Evolutionary conservation across 2,329 filamentous ascomycete genomes (phyloP).

Genomic region (Microthyrium microscopicum): DNA sequence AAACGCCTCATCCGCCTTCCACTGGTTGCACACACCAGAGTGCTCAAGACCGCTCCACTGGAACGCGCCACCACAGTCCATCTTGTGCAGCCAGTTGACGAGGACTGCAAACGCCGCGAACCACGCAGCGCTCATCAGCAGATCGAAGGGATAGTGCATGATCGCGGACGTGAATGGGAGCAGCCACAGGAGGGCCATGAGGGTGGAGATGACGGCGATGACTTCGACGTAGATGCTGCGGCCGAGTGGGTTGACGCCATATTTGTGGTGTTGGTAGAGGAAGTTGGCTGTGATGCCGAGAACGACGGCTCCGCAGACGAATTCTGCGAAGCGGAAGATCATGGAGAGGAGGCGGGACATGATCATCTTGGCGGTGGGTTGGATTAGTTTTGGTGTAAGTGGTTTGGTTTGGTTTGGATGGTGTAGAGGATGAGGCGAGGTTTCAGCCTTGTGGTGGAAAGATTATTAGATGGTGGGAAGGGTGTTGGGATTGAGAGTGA

Average conservation of each 20-base stretch:
- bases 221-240: conserved; percentile 64
- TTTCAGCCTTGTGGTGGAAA: neutral
- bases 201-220: conserved; percentile 49
- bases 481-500: no score
- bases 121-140: conserved; percentile 53
- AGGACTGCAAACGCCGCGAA: conserved; percentile 50
- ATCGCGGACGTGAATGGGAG: conserved; percentile 53
- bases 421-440: neutral
- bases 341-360: conserved; percentile 39
- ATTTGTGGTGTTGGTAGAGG: conserved; percentile 33
- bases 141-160: conserved; percentile 53
- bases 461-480: no score
- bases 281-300: conserved; percentile 53
- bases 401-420: neutral
- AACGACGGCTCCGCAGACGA: conserved; percentile 54
- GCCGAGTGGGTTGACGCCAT: conserved; percentile 38
- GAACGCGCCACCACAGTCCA: conserved; percentile 16
- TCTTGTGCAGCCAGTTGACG: conserved; percentile 15
- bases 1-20: conserved; percentile 57
- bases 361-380: conserved; percentile 15
- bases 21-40: conserved; percentile 43
- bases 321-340: conserved; percentile 42
- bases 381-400: neutral
- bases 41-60: conserved; percentile 40
- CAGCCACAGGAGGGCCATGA: conserved; percentile 55